Evolutionary conservation across 306 rosid genomes (phyloP).

Genomic region (Dryas alaskensis): DNA sequence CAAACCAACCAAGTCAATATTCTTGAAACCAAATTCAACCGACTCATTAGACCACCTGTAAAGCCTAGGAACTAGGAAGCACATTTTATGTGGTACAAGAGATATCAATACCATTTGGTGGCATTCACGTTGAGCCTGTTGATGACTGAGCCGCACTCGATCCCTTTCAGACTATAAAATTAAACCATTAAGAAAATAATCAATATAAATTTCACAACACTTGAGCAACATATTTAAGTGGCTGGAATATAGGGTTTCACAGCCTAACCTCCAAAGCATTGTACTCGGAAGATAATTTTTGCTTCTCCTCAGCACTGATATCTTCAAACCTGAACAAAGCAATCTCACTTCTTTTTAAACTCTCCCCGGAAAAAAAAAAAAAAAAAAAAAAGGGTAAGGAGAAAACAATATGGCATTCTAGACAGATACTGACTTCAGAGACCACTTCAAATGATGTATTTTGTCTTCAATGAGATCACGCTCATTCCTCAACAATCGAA

Average conservation of each 20-base stretch:
- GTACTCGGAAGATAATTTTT: conserved; percentile 43
- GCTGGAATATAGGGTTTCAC: conserved; percentile 21
- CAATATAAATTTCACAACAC: conserved; percentile 5
- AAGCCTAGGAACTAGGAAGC: neutral
- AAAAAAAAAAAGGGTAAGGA: neutral
- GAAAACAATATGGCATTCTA: conserved; percentile 3
- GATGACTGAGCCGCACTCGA: conserved; percentile 66
- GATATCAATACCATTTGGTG: conserved; percentile 64
- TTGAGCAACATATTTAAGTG: neutral
- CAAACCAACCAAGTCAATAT: conserved; percentile 10
- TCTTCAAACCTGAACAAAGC: conserved; percentile 56
- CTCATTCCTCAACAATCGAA: conserved; percentile 68
- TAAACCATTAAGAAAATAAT: conserved; percentile 14
- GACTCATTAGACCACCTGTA: neutral
- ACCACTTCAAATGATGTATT: conserved; percentile 77
- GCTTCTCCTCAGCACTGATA: conserved; percentile 43
- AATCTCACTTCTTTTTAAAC: conserved; percentile 6
- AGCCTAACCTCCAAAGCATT: conserved; percentile 61
- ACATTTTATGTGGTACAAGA: neutral
- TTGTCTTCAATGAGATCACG: conserved; percentile 84
- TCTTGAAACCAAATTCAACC: neutral
- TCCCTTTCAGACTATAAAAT: conserved; percentile 55
- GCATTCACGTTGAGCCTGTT: conserved; percentile 61
- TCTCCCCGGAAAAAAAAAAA: neutral
- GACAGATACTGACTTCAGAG: conserved; percentile 62